Evolutionary conservation across 2,329 filamentous ascomycete genomes (phyloP), one percentile per base, ranked within the genome.

Genomic region (Endoconidiophora laricicola): DNA sequence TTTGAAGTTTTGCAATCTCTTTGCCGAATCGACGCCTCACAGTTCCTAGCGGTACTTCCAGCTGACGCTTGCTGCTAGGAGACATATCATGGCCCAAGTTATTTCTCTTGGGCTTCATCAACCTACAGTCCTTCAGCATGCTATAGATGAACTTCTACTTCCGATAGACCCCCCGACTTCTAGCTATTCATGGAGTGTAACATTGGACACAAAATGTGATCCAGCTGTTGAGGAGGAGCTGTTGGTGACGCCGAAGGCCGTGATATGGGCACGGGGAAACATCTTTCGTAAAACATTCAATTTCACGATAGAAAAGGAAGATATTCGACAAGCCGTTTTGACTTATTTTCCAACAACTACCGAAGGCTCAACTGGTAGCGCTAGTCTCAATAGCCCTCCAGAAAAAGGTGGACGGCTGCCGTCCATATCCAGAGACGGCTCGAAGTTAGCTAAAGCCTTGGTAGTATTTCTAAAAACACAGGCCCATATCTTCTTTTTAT

Each of bases 401-500:
- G 12, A 33, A 33, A 33, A 7, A 3, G 4, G 12, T 3, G 29
- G 29, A 33, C 29, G 12, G 29, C 29, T 12, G 12, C 12, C 29
- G 2, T 33, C 9, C 12, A 12, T 12, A 9, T 9, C 29, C 29
- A 50, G 44, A 38, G 40, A 26, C 40, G 22, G 26, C 26, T 40
- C 49, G 6, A 48, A 24, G 24, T 42, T 53, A 3, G 37, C 47
- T 40, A 74, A 81, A 59, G 87, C 90, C 3, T 67, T 98, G 54
- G 86, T 96, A 6, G 83, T 98, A 46, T 83, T 96, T 57, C 76
- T 98, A 56, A 88, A 85, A 65, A 88, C 86, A 0, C 90, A 96
- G 61, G 87, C 86, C 20, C 90, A 96, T 61, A 78, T 98, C 56
- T 93, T 88, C 69, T 95, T 93, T 61, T 74, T 96, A 37, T 78